Conservation (phyloP, 345 rosid species). For the Hibiscus trionum region DNA sequence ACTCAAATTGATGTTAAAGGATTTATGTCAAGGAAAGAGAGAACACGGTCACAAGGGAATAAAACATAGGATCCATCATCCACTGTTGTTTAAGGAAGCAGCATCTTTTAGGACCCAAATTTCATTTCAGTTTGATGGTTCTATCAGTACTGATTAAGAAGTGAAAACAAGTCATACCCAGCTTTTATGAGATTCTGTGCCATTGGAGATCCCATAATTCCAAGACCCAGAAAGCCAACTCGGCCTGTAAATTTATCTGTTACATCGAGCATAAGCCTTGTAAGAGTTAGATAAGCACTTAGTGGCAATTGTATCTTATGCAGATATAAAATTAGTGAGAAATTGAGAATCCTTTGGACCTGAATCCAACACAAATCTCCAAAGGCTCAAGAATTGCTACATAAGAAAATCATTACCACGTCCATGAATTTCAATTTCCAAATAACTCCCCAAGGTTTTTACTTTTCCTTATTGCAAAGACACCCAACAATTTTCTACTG, state of each 20-base stretch:
- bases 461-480: background rate
- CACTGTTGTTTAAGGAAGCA: background rate
- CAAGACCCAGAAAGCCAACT: slow-evolving; percentile 86
- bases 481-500: background rate
- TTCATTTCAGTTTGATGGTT: background rate
- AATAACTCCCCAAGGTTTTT: background rate
- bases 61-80: too few relatives aligned
- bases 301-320: background rate
- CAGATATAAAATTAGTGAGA: background rate
- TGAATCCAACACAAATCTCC: background rate
- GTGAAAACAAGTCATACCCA: slow-evolving; percentile 43
- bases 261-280: slow-evolving; percentile 14
- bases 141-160: background rate
- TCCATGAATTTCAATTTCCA: background rate
- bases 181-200: slow-evolving; percentile 87
- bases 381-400: too few relatives aligned
- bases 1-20: background rate
- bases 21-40: background rate
- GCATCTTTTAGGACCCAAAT: background rate
- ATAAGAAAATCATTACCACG: too few relatives aligned
- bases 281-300: background rate
- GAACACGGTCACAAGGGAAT: background rate
- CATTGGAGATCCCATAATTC: slow-evolving; percentile 97
- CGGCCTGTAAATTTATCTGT: slow-evolving; percentile 31
- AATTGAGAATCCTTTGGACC: background rate